These are phyloP conservation scores for Paraphoma sp. DNA, from an alignment of 2,329 filamentous ascomycete genomes.

Conservation along the genomic window DNA sequence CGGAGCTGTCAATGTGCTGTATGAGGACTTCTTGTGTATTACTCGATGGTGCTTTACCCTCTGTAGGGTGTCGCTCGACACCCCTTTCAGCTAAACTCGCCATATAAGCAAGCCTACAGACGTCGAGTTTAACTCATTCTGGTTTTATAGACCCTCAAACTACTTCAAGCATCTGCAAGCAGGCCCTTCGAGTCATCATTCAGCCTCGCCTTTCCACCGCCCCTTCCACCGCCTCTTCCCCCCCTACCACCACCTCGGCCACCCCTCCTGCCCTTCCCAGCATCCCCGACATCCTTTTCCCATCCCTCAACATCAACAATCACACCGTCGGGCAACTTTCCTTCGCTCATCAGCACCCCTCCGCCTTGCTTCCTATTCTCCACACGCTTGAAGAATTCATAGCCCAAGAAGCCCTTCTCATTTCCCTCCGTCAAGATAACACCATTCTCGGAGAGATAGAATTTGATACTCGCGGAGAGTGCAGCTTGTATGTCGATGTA, in stretches of 20 bases:
- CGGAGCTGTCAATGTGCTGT: too few species aligned
- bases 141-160: neutral
- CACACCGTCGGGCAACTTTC: conserved; percentile 59
- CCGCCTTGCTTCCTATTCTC: conserved; percentile 66
- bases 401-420: conserved; percentile 50
- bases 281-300: conserved; percentile 39
- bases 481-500: conserved; percentile 76
- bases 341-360: conserved; percentile 74
- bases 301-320: conserved; percentile 45
- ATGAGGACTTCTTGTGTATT: too few species aligned
- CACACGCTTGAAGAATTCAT: conserved; percentile 72
- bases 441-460: conserved; percentile 69
- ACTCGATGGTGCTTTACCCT: too few species aligned
- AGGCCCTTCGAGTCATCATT: conserved; percentile 33
- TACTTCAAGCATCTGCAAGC: conserved; percentile 20
- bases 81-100: too few species aligned
- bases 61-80: too few species aligned
- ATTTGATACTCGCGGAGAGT: conserved; percentile 66
- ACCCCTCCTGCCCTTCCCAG: conserved; percentile 29
- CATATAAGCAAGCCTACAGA: too few species aligned
- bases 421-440: conserved; percentile 57
- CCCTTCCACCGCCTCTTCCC: conserved; percentile 20
- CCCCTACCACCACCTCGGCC: conserved; percentile 31
- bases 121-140: neutral
- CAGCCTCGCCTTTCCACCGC: conserved; percentile 28